Evolutionary conservation across 1,139 yeast genomes (phyloP), one percentile per base, ranked within the genome.

Genomic region (Candida frijolesensis): DNA sequence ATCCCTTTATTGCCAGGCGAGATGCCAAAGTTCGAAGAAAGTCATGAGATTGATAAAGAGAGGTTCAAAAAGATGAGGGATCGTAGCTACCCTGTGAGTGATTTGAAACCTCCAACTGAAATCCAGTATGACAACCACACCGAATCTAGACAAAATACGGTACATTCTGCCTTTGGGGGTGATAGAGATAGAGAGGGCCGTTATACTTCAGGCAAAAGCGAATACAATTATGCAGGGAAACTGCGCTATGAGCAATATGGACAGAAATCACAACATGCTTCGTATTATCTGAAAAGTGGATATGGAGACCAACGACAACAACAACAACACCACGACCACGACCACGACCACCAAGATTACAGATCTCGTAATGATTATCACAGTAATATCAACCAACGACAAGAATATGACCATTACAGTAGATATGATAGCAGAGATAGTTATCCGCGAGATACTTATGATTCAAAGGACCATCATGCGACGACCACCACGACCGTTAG

Each of bases 31-130:
- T 88, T 87, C 59, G 91, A 87, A 55, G 96, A 92, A 57, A 84
- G 96, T 56, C 98, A 94, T 65, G 98, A 94, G 65, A 82, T 90
- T 40, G 96, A 89, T 62, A 83, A 84, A 49, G 72, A 87, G 53
- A 74, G 83, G 57, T 85, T 79, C 60, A 83, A 82, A 58, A 58
- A 61, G 42, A 45, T 57, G 32, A 55, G 52, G 44, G 59, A 60
- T 35, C 50, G 44, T 16, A 41, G 37, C 12, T 30, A 47, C 16
- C 11, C 47, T 12, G 32, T 33, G 10, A 43, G 46, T 43, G 51
- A 49, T 9, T 38, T 40, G 12, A 46, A 40, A 29, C 44, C 47
- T 7, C 46, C 48, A 18, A 42, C 48, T 22, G 54, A 46, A 38
- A 19, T 44, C n/a, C 38, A 45, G 22, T 37, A 37, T 41, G 44